Base-by-base conservation (phyloP, 139 green algal species). In the Asterochloris sp. region DNA sequence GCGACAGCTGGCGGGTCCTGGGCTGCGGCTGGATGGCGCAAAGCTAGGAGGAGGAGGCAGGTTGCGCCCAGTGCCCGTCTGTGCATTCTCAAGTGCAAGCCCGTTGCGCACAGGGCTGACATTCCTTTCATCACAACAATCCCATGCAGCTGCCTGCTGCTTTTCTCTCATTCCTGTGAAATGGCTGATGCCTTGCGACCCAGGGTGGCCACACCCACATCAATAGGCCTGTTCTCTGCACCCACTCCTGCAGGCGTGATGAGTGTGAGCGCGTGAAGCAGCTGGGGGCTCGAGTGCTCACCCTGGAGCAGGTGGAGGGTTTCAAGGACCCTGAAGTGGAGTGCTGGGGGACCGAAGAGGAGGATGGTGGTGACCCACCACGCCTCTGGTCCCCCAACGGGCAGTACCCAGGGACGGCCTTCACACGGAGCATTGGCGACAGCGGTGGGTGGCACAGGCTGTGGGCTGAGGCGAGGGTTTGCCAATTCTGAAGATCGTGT, bases 371-470 rank as follows among this genome's bases (percentile, higher is more conserved):
- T 0, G 96, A 99, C 86, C 96, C 96, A 0, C 96, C 96, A 0
- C 88, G 96, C 14, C 85, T 99, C 61, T 99, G 96, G 95, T 87
- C 92, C 2, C 89, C 89, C 0, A 91, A 92, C 83, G 93, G 91
- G 27, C 93, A 93, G 62, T 98, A 94, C 83, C 96, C 96, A 11
- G 96, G 96, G 38, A 98, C 96, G 1, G 96, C 96, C 15, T 99
- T 99, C 91, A 99, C 96, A 0, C 90, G 96, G 60, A 95, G 87
- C 88, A 94, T 99, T 69, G 96, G 96, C 0, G 96, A 99, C 84
- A 88, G 81, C 47, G 87, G 92, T 95, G 82, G 26, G 87, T 62
- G 38, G 38, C 38, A 54, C 38, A 54, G 38, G 38, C 4, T 54
- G 38, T 54, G 38, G 38, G 38, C 38, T 54, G 2, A 54, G 38